Evolutionary conservation across 805 yeast species (phyloP).

Genomic region (Pichia phayaonensis): DNA sequence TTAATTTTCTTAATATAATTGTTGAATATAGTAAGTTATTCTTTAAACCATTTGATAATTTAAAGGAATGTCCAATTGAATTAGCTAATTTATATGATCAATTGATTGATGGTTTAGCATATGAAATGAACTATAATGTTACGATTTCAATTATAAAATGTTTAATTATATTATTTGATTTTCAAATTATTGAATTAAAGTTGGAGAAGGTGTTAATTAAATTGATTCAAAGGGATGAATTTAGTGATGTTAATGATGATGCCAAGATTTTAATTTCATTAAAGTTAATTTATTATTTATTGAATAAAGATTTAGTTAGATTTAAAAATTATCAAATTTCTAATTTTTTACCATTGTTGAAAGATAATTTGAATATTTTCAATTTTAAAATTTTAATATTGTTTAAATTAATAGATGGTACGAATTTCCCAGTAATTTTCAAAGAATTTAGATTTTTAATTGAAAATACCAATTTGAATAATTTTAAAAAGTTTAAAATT

Average conservation of each 20-base stretch:
- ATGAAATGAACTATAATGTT: slow-evolving; percentile 51
- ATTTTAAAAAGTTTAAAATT: slow-evolving; percentile 34
- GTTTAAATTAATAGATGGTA: slow-evolving; percentile 46
- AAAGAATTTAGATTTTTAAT: slow-evolving; percentile 58
- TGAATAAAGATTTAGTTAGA: slow-evolving; percentile 30
- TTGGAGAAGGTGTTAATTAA: slow-evolving; percentile 43
- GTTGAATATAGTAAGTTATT: slow-evolving; percentile 59
- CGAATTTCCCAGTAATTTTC: slow-evolving; percentile 43
- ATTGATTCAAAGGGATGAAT: slow-evolving; percentile 9
- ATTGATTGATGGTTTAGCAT: slow-evolving; percentile 35
- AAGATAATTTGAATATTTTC: slow-evolving; percentile 39
- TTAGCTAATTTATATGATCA: slow-evolving; percentile 45
- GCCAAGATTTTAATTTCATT: slow-evolving; percentile 8
- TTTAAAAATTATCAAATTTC: slow-evolving; percentile 31
- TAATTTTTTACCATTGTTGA: slow-evolving; percentile 49
- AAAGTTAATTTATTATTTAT: slow-evolving; percentile 17
- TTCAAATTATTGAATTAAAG: slow-evolving; percentile 37
- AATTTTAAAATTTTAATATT: slow-evolving; percentile 54
- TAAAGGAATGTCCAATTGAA: slow-evolving; percentile 33
- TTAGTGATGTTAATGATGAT: slow-evolving; percentile 1
- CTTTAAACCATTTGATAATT: slow-evolving; percentile 29
- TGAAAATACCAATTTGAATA: slow-evolving; percentile 19
- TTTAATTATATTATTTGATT: slow-evolving; percentile 50
- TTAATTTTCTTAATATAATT: slow-evolving; percentile 49
- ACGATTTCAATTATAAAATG: slow-evolving; percentile 54